Conservation (phyloP, 768 basidiomycete genomes). For the Mycena rosella region DNA sequence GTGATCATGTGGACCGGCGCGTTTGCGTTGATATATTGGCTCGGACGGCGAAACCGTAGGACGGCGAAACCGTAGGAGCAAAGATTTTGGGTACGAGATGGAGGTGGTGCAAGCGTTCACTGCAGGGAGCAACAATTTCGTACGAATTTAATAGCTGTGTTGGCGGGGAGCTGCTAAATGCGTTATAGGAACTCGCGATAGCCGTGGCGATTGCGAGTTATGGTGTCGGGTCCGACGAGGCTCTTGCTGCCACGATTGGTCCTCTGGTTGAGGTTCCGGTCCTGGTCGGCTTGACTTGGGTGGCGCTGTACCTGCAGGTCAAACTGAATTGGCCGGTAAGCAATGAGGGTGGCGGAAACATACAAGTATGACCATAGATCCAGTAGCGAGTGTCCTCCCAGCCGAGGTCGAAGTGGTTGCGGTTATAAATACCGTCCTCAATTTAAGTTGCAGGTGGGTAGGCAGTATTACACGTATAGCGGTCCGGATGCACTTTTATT, state of each 20-base stretch:
- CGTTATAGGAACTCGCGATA: constrained; percentile 80
- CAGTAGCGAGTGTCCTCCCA: too few relatives aligned
- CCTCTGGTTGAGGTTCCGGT: constrained; percentile 86
- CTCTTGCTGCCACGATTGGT: constrained; percentile 84
- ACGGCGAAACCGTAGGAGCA: constrained; percentile 13
- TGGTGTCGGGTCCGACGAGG: constrained; percentile 83
- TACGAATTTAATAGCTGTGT: constrained; percentile 44
- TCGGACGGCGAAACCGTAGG: constrained; percentile 46
- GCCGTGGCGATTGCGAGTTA: constrained; percentile 85
- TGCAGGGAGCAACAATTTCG: constrained; percentile 84
- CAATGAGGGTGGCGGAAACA: not conserved
- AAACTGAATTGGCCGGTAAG: constrained; percentile 5
- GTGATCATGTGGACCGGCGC: constrained; percentile 78
- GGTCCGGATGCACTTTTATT: too few relatives aligned
- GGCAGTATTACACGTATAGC: too few relatives aligned
- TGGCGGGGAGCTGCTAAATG: not conserved
- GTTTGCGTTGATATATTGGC: constrained; percentile 68
- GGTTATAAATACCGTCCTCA: too few relatives aligned
- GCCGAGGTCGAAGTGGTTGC: too few relatives aligned
- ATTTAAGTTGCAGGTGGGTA: too few relatives aligned
- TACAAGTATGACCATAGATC: too few relatives aligned
- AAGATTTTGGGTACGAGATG: constrained; percentile 70
- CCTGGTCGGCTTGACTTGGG: constrained; percentile 62
- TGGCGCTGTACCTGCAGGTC: constrained; percentile 18
- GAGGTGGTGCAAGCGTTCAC: constrained; percentile 86